phyloP scores from a whole-genome alignment of 768 basidiomycete species.

The Vararia minispora region DNA sequence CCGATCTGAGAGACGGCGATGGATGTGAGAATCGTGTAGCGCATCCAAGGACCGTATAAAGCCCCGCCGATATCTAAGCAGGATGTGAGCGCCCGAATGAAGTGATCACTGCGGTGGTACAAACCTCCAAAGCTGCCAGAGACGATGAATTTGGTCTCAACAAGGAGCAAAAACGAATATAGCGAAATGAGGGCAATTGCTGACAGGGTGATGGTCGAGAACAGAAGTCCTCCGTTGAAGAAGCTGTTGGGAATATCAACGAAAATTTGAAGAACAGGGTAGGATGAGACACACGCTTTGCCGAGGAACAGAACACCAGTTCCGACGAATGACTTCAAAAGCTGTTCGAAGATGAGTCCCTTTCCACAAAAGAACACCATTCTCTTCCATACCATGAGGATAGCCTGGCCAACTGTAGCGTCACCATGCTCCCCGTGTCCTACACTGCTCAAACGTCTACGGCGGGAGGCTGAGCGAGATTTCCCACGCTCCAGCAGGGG shows the following conservation, averaged over 20 bases:
- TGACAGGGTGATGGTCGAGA: conserved; percentile 68
- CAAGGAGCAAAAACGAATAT: conserved; percentile 87
- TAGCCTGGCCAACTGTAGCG: conserved; percentile 84
- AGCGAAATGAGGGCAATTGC: conserved; percentile 80
- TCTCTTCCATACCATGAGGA: conserved; percentile 64
- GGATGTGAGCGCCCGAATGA: not conserved
- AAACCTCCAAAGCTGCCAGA: conserved; percentile 89
- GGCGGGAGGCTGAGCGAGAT: conserved; percentile 36
- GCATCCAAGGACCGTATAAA: conserved; percentile 90
- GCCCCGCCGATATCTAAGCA: conserved; percentile 74
- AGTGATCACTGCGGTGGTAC: conserved; percentile 12
- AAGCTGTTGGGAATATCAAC: conserved; percentile 40
- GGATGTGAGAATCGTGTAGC: conserved; percentile 75
- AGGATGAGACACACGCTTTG: conserved; percentile 55
- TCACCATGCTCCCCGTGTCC: conserved; percentile 67
- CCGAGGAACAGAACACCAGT: conserved; percentile 95
- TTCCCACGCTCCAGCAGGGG: conserved; percentile 37
- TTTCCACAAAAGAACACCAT: not conserved
- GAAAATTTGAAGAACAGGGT: not conserved
- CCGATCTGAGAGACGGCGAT: conserved; percentile 87
- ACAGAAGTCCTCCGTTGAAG: conserved; percentile 89
- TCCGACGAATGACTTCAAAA: conserved; percentile 90
- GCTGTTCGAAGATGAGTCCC: conserved; percentile 27
- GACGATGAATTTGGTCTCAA: conserved; percentile 79
- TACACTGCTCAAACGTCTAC: conserved; percentile 36